phyloP scores from a whole-genome alignment of 2,329 filamentous ascomycete genomes.

The Fusarium dimerum region DNA sequence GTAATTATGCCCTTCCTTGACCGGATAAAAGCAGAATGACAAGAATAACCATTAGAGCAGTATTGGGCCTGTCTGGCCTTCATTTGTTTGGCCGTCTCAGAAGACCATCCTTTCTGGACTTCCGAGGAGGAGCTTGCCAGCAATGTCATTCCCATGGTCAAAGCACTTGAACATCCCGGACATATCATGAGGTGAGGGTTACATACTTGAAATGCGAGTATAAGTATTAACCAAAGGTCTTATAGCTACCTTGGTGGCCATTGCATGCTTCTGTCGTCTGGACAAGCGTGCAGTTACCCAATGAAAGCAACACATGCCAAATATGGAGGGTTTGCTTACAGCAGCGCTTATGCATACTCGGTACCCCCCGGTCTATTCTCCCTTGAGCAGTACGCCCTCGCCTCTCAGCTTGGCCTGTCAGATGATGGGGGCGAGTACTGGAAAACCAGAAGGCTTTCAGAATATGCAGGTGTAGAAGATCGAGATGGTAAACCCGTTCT shows the following conservation, averaged over 20 bases:
- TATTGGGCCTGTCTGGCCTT: conserved; percentile 83
- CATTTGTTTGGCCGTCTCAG: conserved; percentile 69
- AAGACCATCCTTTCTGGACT: conserved; percentile 74
- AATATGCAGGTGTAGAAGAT: conserved; percentile 62
- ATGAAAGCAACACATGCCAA: conserved; percentile 82
- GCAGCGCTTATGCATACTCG: conserved; percentile 73
- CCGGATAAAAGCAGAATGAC: neutral
- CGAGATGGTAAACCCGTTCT: conserved; percentile 59
- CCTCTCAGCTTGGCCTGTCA: conserved; percentile 73
- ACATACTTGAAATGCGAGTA: neutral
- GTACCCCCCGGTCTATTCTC: conserved; percentile 76
- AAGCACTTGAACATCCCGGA: conserved; percentile 65
- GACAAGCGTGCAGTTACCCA: conserved; percentile 80
- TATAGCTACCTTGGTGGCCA: conserved; percentile 67
- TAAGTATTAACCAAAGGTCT: conserved; percentile 4
- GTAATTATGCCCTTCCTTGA: conserved; percentile 34
- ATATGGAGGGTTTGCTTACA: conserved; percentile 79
- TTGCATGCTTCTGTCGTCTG: conserved; percentile 73
- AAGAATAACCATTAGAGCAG: conserved; percentile 35
- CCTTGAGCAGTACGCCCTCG: conserved; percentile 74
- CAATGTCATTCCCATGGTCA: conserved; percentile 57
- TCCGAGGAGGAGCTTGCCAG: conserved; percentile 63
- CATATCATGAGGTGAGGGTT: conserved; percentile 63
- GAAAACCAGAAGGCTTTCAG: conserved; percentile 72
- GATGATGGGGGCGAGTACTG: conserved; percentile 78